A percentile compares a stretch with the other conserved stretches of the same genome.
Conservation (phyloP, 768 basidiomycete species). For the Clitopilus passeckerianus region DNA sequence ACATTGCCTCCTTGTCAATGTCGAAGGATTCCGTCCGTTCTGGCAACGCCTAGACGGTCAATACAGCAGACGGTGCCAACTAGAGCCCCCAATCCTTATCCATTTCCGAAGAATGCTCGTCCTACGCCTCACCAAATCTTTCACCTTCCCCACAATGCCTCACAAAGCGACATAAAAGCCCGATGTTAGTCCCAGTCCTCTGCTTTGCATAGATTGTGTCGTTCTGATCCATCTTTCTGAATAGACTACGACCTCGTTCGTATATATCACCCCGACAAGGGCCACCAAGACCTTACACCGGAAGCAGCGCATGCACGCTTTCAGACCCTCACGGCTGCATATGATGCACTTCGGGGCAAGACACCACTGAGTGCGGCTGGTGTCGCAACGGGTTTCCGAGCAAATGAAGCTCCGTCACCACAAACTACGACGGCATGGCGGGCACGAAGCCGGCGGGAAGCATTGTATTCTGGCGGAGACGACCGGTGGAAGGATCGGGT, state of each 20-base stretch:
- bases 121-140: conserved; percentile 64
- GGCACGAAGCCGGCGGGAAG: conserved; percentile 37
- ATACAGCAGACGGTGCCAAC: neutral
- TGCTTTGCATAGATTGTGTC: neutral
- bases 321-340: conserved; percentile 64
- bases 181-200: conserved; percentile 38
- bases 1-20: neutral
- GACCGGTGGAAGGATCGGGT: conserved; percentile 66
- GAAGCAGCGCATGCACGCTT: conserved; percentile 60
- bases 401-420: conserved; percentile 7
- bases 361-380: conserved; percentile 9
- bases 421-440: conserved; percentile 36
- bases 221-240: conserved; percentile 1
- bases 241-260: conserved; percentile 77
- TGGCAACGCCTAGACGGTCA: neutral
- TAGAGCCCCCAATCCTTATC: conserved; percentile 21
- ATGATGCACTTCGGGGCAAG: conserved; percentile 57
- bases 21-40: neutral
- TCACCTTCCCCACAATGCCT: conserved; percentile 49
- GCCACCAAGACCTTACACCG: conserved; percentile 30
- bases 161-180: conserved; percentile 48
- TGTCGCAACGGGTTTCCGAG: conserved; percentile 7
- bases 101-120: conserved; percentile 43
- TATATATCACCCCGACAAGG: conserved; percentile 75
- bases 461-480: conserved; percentile 51